These are phyloP conservation scores for Colletotrichum musicola DNA, from an alignment of 2,329 filamentous ascomycete genomes.

Conservation along the genomic window DNA sequence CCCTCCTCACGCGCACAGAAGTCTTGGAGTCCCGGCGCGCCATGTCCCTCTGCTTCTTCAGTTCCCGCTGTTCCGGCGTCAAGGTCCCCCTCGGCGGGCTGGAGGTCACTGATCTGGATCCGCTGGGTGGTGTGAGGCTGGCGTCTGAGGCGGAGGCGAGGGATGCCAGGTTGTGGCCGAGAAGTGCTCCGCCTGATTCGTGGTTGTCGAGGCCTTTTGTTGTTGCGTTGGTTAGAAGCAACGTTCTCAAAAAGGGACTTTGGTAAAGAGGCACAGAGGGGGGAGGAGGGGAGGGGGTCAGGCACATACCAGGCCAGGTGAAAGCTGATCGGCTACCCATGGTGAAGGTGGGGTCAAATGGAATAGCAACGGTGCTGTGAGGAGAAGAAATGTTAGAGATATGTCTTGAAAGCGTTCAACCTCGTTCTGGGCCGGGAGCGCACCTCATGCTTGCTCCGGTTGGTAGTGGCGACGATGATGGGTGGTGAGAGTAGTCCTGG, in stretches of 20 bases:
- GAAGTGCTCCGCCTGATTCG: constrained; percentile 43
- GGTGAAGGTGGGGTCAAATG: constrained; percentile 64
- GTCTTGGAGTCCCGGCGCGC: constrained; percentile 70
- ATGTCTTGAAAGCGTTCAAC: constrained; percentile 35
- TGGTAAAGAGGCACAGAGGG: not conserved
- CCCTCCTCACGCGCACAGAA: constrained; percentile 62
- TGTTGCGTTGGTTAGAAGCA: not conserved
- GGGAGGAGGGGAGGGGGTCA: not conserved
- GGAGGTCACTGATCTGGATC: constrained; percentile 66
- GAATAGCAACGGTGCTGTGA: constrained; percentile 61
- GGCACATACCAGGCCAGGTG: constrained; percentile 60
- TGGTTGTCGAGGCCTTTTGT: constrained; percentile 48
- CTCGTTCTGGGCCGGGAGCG: constrained; percentile 38
- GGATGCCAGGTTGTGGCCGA: constrained; percentile 61
- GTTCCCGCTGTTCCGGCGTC: constrained; percentile 71
- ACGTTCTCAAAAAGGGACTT: not conserved
- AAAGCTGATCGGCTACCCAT: constrained; percentile 65
- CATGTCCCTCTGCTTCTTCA: constrained; percentile 72
- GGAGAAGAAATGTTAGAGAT: constrained; percentile 26
- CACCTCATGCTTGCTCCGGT: constrained; percentile 54
- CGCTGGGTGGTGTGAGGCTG: constrained; percentile 64
- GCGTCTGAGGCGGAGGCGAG: constrained; percentile 61
- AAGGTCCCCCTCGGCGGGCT: constrained; percentile 68
- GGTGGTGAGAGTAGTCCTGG: constrained; percentile 44
- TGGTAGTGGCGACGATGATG: constrained; percentile 38